Evolutionary conservation across 495 filamentous ascomycete species (phyloP), one percentile per base, ranked within the genome.

Genomic region (Aspergillus asperescens): DNA sequence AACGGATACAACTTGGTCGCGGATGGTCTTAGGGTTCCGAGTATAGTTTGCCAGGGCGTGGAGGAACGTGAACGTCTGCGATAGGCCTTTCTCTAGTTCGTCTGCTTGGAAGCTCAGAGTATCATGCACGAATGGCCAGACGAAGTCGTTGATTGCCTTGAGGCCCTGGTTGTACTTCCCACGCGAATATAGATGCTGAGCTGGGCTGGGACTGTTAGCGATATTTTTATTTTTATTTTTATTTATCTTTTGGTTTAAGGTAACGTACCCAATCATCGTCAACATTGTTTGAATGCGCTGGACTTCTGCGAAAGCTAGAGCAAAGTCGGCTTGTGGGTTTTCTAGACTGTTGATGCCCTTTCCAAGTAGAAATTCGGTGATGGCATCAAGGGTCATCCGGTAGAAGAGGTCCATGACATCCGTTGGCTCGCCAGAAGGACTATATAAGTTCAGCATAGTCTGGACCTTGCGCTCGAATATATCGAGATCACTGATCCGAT

Each of bases 331-430:
- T 44, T 70, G 69, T 1, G 77, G 76, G 41, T 81, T 74, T n/a
- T 65, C 59, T 27, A 81, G 48, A 42, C 76, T 81, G 43, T 80
- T 68, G 45, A 79, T 75, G 48, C 72, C 75, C 1, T 68, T 61
- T 7, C 81, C 80, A 1, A 84, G 66, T 4, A 84, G 65, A 53
- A 82, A 84, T 46, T 82, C 77, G 9, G 80, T 82, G 9, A 79
- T 78, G 16, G 78, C 74, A 50, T 84, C 81, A 1, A 84, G 69
- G 1, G 80, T 81, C 68, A 76, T 72, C 19, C 72, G 65, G 49
- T 71, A 81, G 48, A 82, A 74, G 27, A 82, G 63, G 47, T 81
- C 78, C 62, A 74, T 67, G 1, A 77, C 67, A 48, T 81, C 67
- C 6, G 81, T 69, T 0, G 72, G 67, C 35, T 71, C 50, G 3